A percentile compares a stretch with the other conserved stretches of the same genome.
phyloP scores from a whole-genome alignment of 257 asterid genomes.

The Salvia splendens region DNA sequence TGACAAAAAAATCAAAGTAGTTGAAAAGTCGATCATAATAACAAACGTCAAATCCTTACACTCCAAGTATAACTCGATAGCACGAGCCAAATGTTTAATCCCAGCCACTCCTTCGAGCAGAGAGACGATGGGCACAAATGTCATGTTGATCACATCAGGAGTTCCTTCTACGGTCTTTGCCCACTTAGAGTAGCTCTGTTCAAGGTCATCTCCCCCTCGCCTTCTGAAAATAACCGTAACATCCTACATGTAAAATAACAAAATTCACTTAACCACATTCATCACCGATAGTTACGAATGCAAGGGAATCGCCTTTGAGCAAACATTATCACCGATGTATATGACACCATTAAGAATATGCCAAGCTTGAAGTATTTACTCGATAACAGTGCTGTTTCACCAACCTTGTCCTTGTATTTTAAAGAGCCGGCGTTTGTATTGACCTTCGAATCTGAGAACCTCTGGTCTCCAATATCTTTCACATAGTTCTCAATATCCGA shows the following conservation, averaged over 20 bases:
- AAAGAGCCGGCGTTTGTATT: slow-evolving; percentile 70
- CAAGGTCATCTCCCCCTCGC: slow-evolving; percentile 99
- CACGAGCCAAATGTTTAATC: slow-evolving; percentile 78
- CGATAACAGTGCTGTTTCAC: slow-evolving; percentile 29
- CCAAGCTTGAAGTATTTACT: neutral
- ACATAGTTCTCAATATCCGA: slow-evolving; percentile 79
- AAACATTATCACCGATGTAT: no score
- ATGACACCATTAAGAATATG: neutral
- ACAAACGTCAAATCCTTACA: slow-evolving; percentile 53
- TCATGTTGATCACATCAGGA: slow-evolving; percentile 97
- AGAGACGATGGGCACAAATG: slow-evolving; percentile 80
- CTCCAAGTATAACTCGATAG: slow-evolving; percentile 89
- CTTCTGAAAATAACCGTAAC: slow-evolving; percentile 97
- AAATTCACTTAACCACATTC: slow-evolving; percentile 6
- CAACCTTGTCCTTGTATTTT: slow-evolving; percentile 97
- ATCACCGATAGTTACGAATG: no score
- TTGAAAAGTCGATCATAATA: neutral
- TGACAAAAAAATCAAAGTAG: neutral
- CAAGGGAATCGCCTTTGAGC: no score
- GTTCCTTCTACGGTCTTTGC: slow-evolving; percentile 81
- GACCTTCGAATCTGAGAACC: slow-evolving; percentile 79
- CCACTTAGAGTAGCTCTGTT: slow-evolving; percentile 96
- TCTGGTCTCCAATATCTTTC: slow-evolving; percentile 86
- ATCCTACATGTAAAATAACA: slow-evolving; percentile 62
- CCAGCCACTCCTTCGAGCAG: slow-evolving; percentile 93